phyloP scores from a whole-genome alignment of 345 rosid genomes.

The Fremontodendron californicum region DNA sequence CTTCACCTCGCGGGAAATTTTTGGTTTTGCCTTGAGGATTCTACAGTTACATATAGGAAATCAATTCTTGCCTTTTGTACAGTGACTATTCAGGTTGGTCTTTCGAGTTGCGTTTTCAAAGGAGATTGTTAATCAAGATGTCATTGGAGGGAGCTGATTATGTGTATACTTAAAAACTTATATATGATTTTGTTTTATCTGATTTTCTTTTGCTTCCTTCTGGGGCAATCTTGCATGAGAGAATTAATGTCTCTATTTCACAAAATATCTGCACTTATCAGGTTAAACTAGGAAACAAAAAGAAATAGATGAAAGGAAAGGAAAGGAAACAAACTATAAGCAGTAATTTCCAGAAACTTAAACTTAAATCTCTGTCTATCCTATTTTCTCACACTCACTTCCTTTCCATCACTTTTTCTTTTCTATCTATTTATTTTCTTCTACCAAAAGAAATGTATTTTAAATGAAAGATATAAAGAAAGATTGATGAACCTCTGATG shows the following conservation, averaged over 20 bases:
- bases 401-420: not conserved
- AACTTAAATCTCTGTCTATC: not conserved
- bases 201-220: not conserved
- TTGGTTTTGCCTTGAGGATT: conserved; percentile 38
- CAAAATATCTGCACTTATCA: not conserved
- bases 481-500: not conserved
- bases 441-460: too few relatives aligned
- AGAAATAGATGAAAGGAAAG: not conserved
- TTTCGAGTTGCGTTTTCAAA: conserved; percentile 1
- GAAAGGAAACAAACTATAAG: not conserved
- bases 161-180: conserved; percentile 2
- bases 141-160: conserved; percentile 1
- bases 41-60: not conserved
- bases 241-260: not conserved
- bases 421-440: too few relatives aligned
- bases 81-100: conserved; percentile 5
- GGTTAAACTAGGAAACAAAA: not conserved
- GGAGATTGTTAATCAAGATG: not conserved
- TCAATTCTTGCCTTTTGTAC: not conserved
- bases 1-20: conserved; percentile 62
- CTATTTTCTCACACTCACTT: not conserved
- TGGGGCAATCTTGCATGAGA: not conserved
- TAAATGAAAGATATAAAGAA: not conserved
- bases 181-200: not conserved
- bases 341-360: not conserved